Base-by-base conservation (phyloP, 148 eudicot genomes). In the Nepenthes gracilis region DNA sequence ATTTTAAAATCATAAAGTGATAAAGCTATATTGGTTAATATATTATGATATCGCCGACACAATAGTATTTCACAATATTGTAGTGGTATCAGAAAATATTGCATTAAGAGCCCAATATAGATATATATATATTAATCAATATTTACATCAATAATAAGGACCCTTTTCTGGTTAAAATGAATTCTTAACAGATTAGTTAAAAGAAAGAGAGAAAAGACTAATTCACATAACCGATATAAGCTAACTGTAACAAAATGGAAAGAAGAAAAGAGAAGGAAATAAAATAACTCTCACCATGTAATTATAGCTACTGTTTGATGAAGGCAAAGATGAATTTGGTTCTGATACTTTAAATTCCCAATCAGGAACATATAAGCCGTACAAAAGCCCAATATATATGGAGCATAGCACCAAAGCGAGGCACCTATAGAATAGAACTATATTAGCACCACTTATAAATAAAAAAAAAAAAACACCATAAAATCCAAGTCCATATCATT, bases 311-410 rank as follows among this genome's bases (percentile, higher is more conserved):
- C 66, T 72, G 69, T 83, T 80, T 34, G 72, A 63, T 33, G 74
- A 36, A 58, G 60, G 55, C 43, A 72, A 43, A 59, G 78, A 70
- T 58, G 76, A 72, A 37, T 60, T 47, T 58, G 75, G 58, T 32
- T 62, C 64, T 58, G 79, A 62, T 51, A 55, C 66, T 61, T 66
- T 70, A 50, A 84, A 75, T 57, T 85, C 78, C 97, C 97, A 90
- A 75, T 90, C 95, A 33, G 95, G 84, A 70, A 90, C 95, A 65
- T 76, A 75, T 64, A 90, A 63, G 34, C 89, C 87, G 68, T 90
- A 83, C 54, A 79, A 65, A 62, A 90, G 67, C 47, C 81, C 88
- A 55, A 80, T 45, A 76, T 87, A 83, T 53, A 75, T 33, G 7
- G 72, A 70, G 63, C 75, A 78, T 47, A 87, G 47, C 55, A 79